phyloP scores from a whole-genome alignment of 306 rosid genomes.

The Inga laurina region DNA sequence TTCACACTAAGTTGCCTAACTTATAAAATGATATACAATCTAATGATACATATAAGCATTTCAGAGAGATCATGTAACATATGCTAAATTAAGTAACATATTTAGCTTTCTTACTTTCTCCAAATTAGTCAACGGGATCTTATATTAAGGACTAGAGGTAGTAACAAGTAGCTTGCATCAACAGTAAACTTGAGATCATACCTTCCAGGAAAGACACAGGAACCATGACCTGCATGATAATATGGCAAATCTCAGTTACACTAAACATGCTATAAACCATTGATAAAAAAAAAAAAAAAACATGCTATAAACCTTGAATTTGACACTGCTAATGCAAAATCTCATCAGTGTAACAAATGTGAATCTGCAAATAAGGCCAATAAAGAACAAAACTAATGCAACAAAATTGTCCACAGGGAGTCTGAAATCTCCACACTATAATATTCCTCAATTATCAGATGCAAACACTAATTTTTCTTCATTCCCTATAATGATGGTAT shows the following conservation, averaged over 20 bases:
- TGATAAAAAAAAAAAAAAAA: neutral
- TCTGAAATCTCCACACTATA: neutral
- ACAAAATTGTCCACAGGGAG: neutral
- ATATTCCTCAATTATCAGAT: neutral
- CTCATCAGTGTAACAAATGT: neutral
- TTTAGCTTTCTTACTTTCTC: too few relatives aligned
- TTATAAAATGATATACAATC: too few relatives aligned
- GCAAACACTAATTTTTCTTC: neutral
- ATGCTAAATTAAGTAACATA: too few relatives aligned
- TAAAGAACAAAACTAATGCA: constrained; percentile 11
- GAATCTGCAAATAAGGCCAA: neutral
- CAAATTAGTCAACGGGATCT: too few relatives aligned
- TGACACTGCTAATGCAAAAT: neutral
- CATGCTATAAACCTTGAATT: neutral
- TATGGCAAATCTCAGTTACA: constrained; percentile 32
- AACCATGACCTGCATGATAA: constrained; percentile 64
- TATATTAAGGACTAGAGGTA: too few relatives aligned
- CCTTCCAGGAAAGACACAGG: constrained; percentile 89
- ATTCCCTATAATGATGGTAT: neutral
- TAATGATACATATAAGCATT: too few relatives aligned
- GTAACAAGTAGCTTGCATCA: neutral
- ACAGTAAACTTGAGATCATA: constrained; percentile 32
- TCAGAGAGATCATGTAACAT: too few relatives aligned
- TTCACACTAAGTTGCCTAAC: too few relatives aligned
- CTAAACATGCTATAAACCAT: neutral